phyloP scores from a whole-genome alignment of 108 stramenopile genomes.

The Cylindrotheca fusiformis region DNA sequence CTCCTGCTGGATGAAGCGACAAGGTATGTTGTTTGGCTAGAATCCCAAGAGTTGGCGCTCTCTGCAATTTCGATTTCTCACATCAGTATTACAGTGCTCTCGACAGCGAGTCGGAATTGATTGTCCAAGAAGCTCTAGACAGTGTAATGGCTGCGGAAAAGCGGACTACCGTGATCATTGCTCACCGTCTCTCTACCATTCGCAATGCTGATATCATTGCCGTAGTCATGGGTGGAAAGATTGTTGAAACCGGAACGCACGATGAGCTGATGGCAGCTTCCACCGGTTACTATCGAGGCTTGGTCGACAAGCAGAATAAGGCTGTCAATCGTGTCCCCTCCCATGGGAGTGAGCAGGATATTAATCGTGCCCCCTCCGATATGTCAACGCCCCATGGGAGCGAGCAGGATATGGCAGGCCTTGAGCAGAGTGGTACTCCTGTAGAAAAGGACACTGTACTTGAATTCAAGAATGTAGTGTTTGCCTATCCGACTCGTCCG shows the following conservation, averaged over 20 bases:
- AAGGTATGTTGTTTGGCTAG: conserved; percentile 20
- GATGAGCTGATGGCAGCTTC: conserved; percentile 64
- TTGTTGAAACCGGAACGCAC: conserved; percentile 93
- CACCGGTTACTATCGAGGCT: conserved; percentile 54
- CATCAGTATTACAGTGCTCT: conserved; percentile 45
- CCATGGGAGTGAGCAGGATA: no score
- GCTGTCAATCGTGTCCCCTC: no score
- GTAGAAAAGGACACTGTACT: conserved; percentile 3
- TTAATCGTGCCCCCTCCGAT: neutral
- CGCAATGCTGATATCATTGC: conserved; percentile 90
- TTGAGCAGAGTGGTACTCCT: neutral
- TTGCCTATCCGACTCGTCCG: conserved; percentile 56
- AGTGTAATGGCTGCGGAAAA: conserved; percentile 57
- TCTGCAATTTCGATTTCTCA: neutral
- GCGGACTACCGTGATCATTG: conserved; percentile 91
- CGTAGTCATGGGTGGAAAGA: conserved; percentile 74
- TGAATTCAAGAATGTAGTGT: conserved; percentile 43
- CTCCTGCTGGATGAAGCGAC: conserved; percentile 91
- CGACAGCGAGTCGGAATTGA: conserved; percentile 80
- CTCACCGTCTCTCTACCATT: conserved; percentile 95
- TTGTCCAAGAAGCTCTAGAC: conserved; percentile 91
- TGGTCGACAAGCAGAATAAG: conserved; percentile 68
- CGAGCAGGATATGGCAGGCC: neutral
- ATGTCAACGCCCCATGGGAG: neutral
- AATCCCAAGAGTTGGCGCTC: neutral